These are phyloP conservation scores for Cryptococcus sp. DNA, from an alignment of 1,284 basidiomycete species.

Conservation along the genomic window DNA sequence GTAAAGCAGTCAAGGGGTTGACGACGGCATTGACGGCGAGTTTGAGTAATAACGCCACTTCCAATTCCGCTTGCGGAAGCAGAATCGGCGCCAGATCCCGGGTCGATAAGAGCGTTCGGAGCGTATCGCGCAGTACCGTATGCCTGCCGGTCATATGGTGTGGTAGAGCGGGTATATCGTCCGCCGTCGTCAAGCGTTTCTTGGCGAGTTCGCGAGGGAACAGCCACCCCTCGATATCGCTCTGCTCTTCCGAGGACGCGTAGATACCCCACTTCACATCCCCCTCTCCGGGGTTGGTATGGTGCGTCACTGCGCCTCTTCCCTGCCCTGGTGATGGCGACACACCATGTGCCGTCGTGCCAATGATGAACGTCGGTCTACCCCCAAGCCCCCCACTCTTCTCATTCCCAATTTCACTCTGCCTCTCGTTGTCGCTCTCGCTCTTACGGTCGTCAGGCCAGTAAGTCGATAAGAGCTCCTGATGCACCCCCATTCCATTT, in stretches of 20 bases:
- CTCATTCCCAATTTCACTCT: too few species aligned
- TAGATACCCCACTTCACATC: conserved; percentile 75
- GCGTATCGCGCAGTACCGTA: conserved; percentile 65
- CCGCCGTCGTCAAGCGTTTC: conserved; percentile 51
- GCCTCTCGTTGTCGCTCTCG: too few species aligned
- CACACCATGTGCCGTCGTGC: conserved; percentile 77
- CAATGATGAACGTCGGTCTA: conserved; percentile 84
- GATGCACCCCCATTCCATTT: conserved; percentile 89
- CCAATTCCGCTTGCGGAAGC: conserved; percentile 69
- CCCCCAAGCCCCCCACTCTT: conserved; percentile 31
- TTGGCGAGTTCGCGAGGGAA: conserved; percentile 1
- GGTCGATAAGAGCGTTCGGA: conserved; percentile 65
- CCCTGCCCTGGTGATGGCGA: conserved; percentile 14
- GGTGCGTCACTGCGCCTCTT: conserved; percentile 61
- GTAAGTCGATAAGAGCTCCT: conserved; percentile 66
- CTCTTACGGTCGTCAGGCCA: conserved; percentile 65
- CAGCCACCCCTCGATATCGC: conserved; percentile 39
- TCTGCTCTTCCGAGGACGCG: conserved; percentile 62
- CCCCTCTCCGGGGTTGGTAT: conserved; percentile 60
- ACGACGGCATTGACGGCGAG: conserved; percentile 81
- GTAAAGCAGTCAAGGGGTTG: conserved; percentile 83
- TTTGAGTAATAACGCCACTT: conserved; percentile 75
- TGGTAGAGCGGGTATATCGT: conserved; percentile 55
- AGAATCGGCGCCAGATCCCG: conserved; percentile 65
- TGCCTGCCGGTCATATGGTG: conserved; percentile 42